Evolutionary conservation across 2,329 filamentous ascomycete genomes (phyloP).

Genomic region (Furcasterigmium sp.): DNA sequence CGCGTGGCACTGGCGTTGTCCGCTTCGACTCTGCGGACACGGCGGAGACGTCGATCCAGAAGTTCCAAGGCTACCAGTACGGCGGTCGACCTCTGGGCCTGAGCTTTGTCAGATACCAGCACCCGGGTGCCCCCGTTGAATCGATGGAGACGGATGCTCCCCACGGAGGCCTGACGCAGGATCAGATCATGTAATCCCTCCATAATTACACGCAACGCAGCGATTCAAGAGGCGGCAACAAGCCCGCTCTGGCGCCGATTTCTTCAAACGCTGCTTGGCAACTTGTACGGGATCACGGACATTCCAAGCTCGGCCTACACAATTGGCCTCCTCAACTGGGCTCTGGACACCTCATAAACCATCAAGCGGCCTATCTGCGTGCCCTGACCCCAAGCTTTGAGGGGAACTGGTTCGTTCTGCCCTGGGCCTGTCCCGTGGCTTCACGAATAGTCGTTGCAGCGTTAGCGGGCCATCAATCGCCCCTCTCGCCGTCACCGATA

Average conservation of each 20-base stretch:
- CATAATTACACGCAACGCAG: neutral
- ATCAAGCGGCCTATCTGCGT: too few relatives aligned
- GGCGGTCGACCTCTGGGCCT: slow-evolving; percentile 90
- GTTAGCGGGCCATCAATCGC: too few relatives aligned
- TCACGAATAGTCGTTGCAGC: too few relatives aligned
- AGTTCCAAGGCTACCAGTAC: slow-evolving; percentile 97
- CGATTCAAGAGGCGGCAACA: neutral
- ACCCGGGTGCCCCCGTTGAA: slow-evolving; percentile 54
- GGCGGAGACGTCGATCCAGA: slow-evolving; percentile 89
- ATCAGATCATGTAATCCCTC: slow-evolving; percentile 84
- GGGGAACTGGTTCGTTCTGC: too few relatives aligned
- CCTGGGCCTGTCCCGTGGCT: too few relatives aligned
- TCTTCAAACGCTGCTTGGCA: too few relatives aligned
- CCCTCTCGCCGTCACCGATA: neutral
- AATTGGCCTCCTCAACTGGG: too few relatives aligned
- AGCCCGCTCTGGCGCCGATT: too few relatives aligned
- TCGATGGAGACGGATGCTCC: slow-evolving; percentile 76
- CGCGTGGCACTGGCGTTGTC: slow-evolving; percentile 92
- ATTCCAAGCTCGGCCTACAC: too few relatives aligned
- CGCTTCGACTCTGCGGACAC: slow-evolving; percentile 80
- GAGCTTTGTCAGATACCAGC: slow-evolving; percentile 90
- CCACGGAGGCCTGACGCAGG: slow-evolving; percentile 79
- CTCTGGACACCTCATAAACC: too few relatives aligned
- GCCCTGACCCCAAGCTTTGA: too few relatives aligned
- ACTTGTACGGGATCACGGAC: too few relatives aligned